Conservation (phyloP, 2,329 filamentous ascomycete genomes). For the Cladophialophora chaetospira region DNA sequence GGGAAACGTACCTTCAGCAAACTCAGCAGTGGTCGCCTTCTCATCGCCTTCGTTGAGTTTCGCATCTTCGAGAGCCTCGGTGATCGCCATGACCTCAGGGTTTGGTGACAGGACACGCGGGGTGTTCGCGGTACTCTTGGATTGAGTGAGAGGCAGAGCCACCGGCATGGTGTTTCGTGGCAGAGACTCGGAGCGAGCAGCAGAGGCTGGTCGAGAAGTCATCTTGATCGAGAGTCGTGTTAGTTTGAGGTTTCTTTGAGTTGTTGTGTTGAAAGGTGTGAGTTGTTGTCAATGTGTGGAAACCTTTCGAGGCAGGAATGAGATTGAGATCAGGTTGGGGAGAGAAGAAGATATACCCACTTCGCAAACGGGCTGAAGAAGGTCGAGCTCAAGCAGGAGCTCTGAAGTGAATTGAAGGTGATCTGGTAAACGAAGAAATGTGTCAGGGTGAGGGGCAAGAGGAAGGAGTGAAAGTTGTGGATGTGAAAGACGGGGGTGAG, state of each 20-base stretch:
- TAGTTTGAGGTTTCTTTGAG: background rate
- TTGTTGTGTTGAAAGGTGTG: background rate
- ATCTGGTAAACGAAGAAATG: constrained; percentile 6
- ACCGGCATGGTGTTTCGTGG: background rate
- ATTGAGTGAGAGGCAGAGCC: background rate
- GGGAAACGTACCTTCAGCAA: background rate
- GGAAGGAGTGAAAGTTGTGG: background rate
- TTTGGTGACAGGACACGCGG: constrained; percentile 2
- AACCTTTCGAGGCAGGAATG: background rate
- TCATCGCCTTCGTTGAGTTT: background rate
- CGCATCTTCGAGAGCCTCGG: background rate
- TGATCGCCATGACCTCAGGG: background rate
- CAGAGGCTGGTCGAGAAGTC: constrained; percentile 8
- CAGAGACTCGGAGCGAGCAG: constrained; percentile 1
- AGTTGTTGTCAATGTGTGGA: background rate
- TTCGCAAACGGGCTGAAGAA: constrained; percentile 1
- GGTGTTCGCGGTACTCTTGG: background rate
- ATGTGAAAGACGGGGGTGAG: background rate
- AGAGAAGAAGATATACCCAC: background rate
- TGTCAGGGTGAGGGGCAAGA: background rate
- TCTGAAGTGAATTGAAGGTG: background rate
- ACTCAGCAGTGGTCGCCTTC: background rate
- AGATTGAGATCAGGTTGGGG: background rate
- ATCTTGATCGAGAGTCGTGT: too few relatives aligned
- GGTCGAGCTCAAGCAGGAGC: background rate